Percentiles rank a stretch among this genome's conserved stretches.
phyloP scores from a whole-genome alignment of 768 basidiomycete species.

The Hericium alpestre region DNA sequence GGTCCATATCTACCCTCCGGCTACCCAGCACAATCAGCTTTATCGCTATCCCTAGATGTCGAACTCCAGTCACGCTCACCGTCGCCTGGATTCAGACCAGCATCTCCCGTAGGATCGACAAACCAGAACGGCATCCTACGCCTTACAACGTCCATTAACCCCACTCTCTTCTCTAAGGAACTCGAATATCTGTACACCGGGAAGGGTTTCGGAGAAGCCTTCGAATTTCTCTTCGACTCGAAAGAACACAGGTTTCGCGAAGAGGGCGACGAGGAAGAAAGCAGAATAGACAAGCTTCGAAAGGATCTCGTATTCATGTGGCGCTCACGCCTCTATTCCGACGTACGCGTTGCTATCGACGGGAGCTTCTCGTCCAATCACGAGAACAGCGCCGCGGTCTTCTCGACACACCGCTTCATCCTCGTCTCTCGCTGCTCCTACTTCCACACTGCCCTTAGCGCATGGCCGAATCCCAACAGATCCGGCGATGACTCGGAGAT shows the following conservation, averaged over 20 bases:
- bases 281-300: constrained; percentile 73
- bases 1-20: constrained; percentile 39
- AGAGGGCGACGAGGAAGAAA: constrained; percentile 39
- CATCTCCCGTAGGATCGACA: constrained; percentile 25
- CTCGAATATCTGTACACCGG: constrained; percentile 94
- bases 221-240: constrained; percentile 76
- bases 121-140: constrained; percentile 41
- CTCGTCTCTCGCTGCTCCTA: constrained; percentile 84
- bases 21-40: constrained; percentile 42
- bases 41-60: constrained; percentile 43
- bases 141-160: constrained; percentile 57
- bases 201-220: constrained; percentile 77
- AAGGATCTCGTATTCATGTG: constrained; percentile 96
- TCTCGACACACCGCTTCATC: constrained; percentile 89
- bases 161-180: constrained; percentile 78
- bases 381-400: constrained; percentile 68
- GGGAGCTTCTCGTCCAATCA: constrained; percentile 54
- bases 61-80: constrained; percentile 37
- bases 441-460: constrained; percentile 71
- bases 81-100: constrained; percentile 25
- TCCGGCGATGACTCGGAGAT: constrained; percentile 30
- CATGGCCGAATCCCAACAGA: constrained; percentile 36
- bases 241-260: constrained; percentile 25
- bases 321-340: constrained; percentile 88
- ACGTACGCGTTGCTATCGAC: constrained; percentile 72